phyloP scores from a whole-genome alignment of 2,329 filamentous ascomycete species.

The Ophiostoma quercus region DNA sequence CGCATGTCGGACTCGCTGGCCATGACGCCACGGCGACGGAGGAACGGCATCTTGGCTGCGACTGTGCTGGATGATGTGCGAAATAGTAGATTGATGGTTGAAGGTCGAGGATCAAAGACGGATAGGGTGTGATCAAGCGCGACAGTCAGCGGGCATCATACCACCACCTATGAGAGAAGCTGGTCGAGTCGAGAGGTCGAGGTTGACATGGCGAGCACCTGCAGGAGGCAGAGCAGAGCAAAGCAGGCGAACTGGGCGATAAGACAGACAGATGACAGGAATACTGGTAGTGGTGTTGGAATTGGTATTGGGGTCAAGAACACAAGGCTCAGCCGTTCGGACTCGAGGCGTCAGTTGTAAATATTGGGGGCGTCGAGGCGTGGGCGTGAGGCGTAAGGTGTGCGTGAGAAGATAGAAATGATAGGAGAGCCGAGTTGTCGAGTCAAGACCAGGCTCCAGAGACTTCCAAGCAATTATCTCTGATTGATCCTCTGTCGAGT shows the following conservation, averaged over 20 bases:
- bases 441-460: neutral
- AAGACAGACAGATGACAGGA: neutral
- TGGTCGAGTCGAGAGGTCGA: conserved; percentile 17
- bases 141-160: conserved; percentile 14
- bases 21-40: conserved; percentile 56
- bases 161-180: conserved; percentile 20
- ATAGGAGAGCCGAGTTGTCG: neutral
- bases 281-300: neutral
- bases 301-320: neutral
- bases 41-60: conserved; percentile 49
- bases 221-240: neutral
- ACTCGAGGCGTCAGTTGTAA: neutral
- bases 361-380: neutral
- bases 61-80: conserved; percentile 26
- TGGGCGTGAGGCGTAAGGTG: neutral
- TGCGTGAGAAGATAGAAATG: neutral
- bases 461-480: neutral
- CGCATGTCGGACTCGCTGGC: conserved; percentile 56
- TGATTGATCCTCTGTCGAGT: neutral
- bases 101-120: neutral
- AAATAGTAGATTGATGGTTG: too few relatives aligned
- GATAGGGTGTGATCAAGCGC: conserved; percentile 8
- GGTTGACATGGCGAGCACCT: conserved; percentile 22
- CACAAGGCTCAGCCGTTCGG: neutral
- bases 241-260: neutral